phyloP scores from a whole-genome alignment of 768 basidiomycete species.

The Lactarius quietus region DNA sequence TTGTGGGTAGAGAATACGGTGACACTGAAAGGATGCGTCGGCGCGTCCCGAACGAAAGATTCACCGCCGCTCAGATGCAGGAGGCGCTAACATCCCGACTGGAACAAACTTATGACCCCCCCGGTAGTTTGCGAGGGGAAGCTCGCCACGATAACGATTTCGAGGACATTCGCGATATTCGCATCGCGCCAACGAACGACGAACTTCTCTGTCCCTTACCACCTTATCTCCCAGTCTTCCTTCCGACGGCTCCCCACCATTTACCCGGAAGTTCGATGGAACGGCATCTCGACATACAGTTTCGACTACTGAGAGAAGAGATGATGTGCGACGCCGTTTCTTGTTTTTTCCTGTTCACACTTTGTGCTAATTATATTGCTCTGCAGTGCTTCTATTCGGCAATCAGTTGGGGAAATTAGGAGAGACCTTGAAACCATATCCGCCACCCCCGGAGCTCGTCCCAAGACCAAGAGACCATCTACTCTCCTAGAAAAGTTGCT shows the following conservation, averaged over 20 bases:
- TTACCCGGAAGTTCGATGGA: conserved; percentile 57
- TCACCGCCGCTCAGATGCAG: conserved; percentile 26
- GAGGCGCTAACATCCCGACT: conserved; percentile 41
- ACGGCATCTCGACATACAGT: conserved; percentile 67
- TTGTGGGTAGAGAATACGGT: conserved; percentile 49
- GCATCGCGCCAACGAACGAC: conserved; percentile 63
- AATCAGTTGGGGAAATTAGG: conserved; percentile 22
- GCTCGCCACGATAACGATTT: conserved; percentile 69
- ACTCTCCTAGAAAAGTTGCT: conserved; percentile 48
- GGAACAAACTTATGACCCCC: conserved; percentile 47
- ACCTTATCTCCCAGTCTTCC: conserved; percentile 61
- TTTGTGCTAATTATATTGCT: neutral
- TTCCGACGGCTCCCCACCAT: conserved; percentile 62
- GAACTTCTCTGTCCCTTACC: conserved; percentile 50
- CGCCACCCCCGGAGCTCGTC: neutral
- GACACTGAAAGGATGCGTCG: conserved; percentile 31
- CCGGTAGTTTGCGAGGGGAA: conserved; percentile 49
- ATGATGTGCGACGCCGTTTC: conserved; percentile 44
- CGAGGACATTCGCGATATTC: conserved; percentile 51
- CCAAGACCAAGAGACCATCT: conserved; percentile 14
- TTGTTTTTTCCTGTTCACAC: neutral
- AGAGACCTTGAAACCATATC: conserved; percentile 25
- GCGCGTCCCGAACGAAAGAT: neutral
- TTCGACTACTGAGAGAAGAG: conserved; percentile 71
- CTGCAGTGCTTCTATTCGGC: conserved; percentile 26